A percentile compares a stretch with the other conserved stretches of the same genome.
These are phyloP conservation scores for Fusarium anguioides DNA, from an alignment of 2,329 filamentous ascomycete species.

Conservation along the genomic window DNA sequence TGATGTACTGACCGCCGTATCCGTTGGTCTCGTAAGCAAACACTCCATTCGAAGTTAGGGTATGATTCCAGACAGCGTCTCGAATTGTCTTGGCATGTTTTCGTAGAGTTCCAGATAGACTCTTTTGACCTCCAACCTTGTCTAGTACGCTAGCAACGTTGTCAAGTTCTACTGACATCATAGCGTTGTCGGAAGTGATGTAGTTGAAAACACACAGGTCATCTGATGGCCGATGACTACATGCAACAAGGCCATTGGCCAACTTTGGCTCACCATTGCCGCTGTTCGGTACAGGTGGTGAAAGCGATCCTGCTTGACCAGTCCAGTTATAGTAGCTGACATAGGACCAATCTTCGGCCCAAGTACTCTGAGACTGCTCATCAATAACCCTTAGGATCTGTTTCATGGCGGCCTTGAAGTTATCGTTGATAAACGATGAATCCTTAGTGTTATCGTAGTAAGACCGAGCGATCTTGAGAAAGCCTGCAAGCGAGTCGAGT, in stretches of 20 bases:
- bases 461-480: slow-evolving; percentile 20
- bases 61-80: slow-evolving; percentile 17
- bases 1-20: slow-evolving; percentile 27
- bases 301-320: slow-evolving; percentile 10
- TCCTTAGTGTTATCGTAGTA: slow-evolving; percentile 24
- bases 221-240: slow-evolving; percentile 24
- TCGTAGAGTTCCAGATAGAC: background rate
- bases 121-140: background rate
- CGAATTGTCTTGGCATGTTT: slow-evolving; percentile 8
- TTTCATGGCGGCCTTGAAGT: slow-evolving; percentile 17
- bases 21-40: slow-evolving; percentile 30
- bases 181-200: slow-evolving; percentile 27
- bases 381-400: slow-evolving; percentile 14
- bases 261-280: slow-evolving; percentile 23
- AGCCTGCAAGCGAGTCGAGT: slow-evolving; percentile 24
- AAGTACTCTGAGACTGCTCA: slow-evolving; percentile 23
- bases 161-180: slow-evolving; percentile 24
- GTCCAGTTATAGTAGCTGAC: slow-evolving; percentile 35
- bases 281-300: slow-evolving; percentile 17
- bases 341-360: slow-evolving; percentile 22
- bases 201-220: slow-evolving; percentile 18
- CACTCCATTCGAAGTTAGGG: background rate
- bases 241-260: slow-evolving; percentile 12
- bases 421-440: slow-evolving; percentile 14
- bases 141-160: slow-evolving; percentile 17